Evolutionary conservation across 345 rosid genomes (phyloP).

Genomic region (Eutrema yunnanense): DNA sequence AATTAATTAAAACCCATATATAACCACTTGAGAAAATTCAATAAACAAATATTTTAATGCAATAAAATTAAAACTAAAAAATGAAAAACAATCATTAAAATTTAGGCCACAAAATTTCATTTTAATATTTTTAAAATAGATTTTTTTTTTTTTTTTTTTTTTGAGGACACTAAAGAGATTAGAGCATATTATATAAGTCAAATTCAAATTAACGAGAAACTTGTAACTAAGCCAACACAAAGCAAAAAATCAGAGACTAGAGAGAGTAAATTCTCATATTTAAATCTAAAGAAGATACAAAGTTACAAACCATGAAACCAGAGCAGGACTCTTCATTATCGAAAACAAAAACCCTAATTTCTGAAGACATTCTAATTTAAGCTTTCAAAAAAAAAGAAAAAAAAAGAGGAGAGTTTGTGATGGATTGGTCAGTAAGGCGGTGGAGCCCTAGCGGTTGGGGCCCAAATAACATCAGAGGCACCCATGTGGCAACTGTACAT

Average conservation of each 20-base stretch:
- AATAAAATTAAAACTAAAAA: background rate
- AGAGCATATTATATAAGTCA: background rate
- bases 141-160: no score
- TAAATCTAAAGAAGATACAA: background rate
- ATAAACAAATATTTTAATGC: background rate
- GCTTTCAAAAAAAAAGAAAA: background rate
- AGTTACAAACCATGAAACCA: no score
- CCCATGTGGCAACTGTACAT: constrained; percentile 63
- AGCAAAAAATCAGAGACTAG: background rate
- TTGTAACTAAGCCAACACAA: background rate
- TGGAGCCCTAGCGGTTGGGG: constrained; percentile 59
- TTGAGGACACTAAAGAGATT: background rate
- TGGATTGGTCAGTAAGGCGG: constrained; percentile 43
- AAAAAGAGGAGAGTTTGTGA: background rate
- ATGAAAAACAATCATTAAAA: background rate
- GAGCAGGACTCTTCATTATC: background rate
- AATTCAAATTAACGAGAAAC: background rate
- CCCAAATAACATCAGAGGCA: constrained; percentile 68
- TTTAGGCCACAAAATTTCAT: background rate
- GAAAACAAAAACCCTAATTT: constrained; percentile 14
- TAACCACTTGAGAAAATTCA: background rate
- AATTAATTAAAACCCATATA: no score
- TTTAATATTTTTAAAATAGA: background rate
- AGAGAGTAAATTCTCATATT: background rate
- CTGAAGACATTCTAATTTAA: background rate